Percentiles rank a stretch among this genome's conserved stretches.
Conservation (phyloP, 225 moss, liverwort and hornwort genomes). For the Polytrichum formosum region DNA sequence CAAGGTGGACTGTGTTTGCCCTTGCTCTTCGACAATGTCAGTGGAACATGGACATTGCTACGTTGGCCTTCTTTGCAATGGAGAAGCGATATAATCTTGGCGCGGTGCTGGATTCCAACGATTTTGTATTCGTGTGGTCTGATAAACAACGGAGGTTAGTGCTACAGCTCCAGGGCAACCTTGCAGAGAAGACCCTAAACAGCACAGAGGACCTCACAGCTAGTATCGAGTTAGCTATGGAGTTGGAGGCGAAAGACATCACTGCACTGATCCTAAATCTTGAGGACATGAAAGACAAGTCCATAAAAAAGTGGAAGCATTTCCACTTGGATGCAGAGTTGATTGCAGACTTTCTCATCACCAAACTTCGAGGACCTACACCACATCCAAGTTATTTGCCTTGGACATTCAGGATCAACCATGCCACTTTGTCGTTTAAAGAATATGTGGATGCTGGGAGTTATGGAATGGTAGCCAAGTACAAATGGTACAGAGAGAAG, state of each 20-base stretch:
- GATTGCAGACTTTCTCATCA: slow-evolving; percentile 22
- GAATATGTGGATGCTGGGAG: slow-evolving; percentile 32
- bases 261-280: slow-evolving; percentile 19
- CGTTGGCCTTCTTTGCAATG: slow-evolving; percentile 37
- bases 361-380: slow-evolving; percentile 39
- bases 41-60: slow-evolving; percentile 46
- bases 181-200: background rate
- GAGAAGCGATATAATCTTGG: slow-evolving; percentile 14
- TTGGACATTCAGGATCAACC: slow-evolving; percentile 24
- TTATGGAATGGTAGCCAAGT: slow-evolving; percentile 45
- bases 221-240: background rate
- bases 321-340: background rate
- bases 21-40: slow-evolving; percentile 29
- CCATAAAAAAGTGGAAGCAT: fast-evolving
- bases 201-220: background rate
- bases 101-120: slow-evolving; percentile 10
- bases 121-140: slow-evolving; percentile 36
- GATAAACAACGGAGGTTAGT: slow-evolving; percentile 23
- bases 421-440: slow-evolving; percentile 11
- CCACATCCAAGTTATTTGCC: slow-evolving; percentile 24
- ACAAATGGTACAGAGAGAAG: slow-evolving; percentile 26
- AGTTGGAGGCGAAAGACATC: slow-evolving; percentile 26
- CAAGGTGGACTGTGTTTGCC: slow-evolving; percentile 30
- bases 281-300: slow-evolving; percentile 7
- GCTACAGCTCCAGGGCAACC: slow-evolving; percentile 18